Base-by-base conservation (phyloP, 2,329 filamentous ascomycete species). In the Penicillium sp. region DNA sequence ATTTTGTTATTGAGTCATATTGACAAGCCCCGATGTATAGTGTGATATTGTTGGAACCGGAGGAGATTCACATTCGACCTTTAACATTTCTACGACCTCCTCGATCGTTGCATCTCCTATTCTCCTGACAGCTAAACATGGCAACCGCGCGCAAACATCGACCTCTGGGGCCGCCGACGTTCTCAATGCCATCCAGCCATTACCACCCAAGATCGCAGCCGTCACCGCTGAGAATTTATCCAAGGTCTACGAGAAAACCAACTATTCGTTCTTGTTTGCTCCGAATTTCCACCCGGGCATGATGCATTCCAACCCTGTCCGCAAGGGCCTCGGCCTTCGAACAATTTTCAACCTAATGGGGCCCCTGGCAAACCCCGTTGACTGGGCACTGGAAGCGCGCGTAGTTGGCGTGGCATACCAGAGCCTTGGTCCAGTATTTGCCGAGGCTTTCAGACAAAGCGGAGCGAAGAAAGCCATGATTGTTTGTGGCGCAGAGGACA, bases 331-430 rank as follows among this genome's bases (percentile, higher is more conserved):
- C 23, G 93, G 93, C 58, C 93, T 94, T 83, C 87, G 94, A 68
- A 99, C 94, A 2, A 93, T 99, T 66, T 99, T 99, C 86, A 99
- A 99, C 77, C 85, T 99, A 17, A 84, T 99, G 49, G 94, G 94
- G 0, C 94, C 94, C 0, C 81, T 99, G 29, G 89, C 92, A 45
- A 97, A 97, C 75, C 94, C 94, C 0, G 84, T 96, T 19, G 90
- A 97, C 69, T 86, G 87, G 66, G 80, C 85, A 36, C 85, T 99
- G 58, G 94, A 99, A 78, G 92, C 93, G 13, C 87, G 94, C 31
- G 85, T 99, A 58, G 86, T 99, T n/a, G 94, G 94, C 60, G 93
- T 99, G 29, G 93, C 93, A 17, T 86, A 94, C 61, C 85, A 88
- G 70, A 90, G 92, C 66, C 86, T 99, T 21, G 94, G 93, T 1